Evolutionary conservation across 371 early-diverging fungal species (phyloP), one percentile per base, ranked within the genome.

Genomic region (Mucor circinelloides): DNA sequence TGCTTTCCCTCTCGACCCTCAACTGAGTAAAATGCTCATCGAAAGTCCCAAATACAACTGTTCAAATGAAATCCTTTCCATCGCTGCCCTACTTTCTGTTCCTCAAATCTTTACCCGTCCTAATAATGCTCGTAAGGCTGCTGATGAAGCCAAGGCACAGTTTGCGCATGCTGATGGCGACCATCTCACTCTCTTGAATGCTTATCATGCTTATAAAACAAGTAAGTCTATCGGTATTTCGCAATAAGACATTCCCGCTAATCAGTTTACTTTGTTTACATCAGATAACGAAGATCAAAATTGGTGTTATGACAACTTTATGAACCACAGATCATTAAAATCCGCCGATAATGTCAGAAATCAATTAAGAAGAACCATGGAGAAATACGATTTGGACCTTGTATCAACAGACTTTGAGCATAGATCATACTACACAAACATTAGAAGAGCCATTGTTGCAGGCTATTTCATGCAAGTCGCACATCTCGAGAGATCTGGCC

Each of bases 391-490:
- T 44, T 61, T 96, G 9, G 88, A 88, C 30, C 65, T 95, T 52
- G 77, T 90, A 7, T 91, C 92, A 0, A 91, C 91, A 27, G 75
- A 85, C n/a, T 93, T 93, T 72, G 89, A 89, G 42, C 89, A 90
- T 66, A 81, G 86, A 62, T 74, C 82, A 10, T 96, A 94, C 57
- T 96, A 94, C 72, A 79, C 77, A 25, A 94, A 93, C 57, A 96
- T 98, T 63, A 88, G 97, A 63, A 87, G 88, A 72, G 96, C 98
- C 1, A 76, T 99, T 67, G 77, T 89, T 0, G 80, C 93, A 13
- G 98, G 98, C 21, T 97, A 92, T 85, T 98, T 97, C 76, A 98
- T 98, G 99, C 97, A 98, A 76, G 96, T 94, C 0, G 99, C 97
- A 1, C 96, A 97, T 77, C 76, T 93, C 58, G 96, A 97, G 67